Evolutionary conservation across 202 grass and related monocot genomes (phyloP).

Genomic region (Thinopyrum obtusiflorum): DNA sequence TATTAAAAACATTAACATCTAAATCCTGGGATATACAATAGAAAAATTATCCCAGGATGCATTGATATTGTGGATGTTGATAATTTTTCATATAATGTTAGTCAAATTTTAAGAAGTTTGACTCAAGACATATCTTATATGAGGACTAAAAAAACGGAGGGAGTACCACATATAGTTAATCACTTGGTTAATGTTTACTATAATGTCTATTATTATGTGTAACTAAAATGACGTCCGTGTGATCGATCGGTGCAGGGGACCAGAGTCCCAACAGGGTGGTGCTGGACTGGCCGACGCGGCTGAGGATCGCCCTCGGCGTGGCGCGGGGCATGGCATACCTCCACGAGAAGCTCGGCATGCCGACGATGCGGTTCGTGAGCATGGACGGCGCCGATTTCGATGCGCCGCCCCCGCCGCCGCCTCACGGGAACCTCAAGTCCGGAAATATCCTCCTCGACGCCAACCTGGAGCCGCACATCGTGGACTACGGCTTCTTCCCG

Average conservation of each 20-base stretch:
- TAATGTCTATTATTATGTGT: neutral
- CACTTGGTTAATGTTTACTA: no score
- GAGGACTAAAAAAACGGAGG: no score
- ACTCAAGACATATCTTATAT: no score
- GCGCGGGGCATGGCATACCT: conserved; percentile 57
- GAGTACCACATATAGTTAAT: no score
- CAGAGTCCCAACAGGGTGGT: conserved; percentile 39
- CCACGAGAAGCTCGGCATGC: conserved; percentile 43
- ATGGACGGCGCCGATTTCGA: conserved; percentile 53
- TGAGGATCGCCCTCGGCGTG: conserved; percentile 46
- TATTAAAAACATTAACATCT: no score
- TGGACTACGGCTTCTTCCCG: conserved; percentile 57
- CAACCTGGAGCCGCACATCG: conserved; percentile 43
- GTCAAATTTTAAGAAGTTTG: no score
- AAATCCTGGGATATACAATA: no score
- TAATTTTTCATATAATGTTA: no score
- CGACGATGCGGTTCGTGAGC: conserved; percentile 29
- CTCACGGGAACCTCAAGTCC: conserved; percentile 77
- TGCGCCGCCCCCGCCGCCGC: conserved; percentile 40
- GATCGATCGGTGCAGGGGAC: conserved; percentile 32
- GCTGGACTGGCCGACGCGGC: conserved; percentile 46
- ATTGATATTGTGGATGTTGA: no score
- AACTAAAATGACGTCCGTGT: neutral
- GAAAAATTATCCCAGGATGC: no score
- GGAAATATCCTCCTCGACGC: conserved; percentile 62